Percentiles rank a stretch among this genome's conserved stretches.
Evolutionary conservation across 2,329 filamentous ascomycete genomes (phyloP).

Genomic region (Colletotrichum paranaense): DNA sequence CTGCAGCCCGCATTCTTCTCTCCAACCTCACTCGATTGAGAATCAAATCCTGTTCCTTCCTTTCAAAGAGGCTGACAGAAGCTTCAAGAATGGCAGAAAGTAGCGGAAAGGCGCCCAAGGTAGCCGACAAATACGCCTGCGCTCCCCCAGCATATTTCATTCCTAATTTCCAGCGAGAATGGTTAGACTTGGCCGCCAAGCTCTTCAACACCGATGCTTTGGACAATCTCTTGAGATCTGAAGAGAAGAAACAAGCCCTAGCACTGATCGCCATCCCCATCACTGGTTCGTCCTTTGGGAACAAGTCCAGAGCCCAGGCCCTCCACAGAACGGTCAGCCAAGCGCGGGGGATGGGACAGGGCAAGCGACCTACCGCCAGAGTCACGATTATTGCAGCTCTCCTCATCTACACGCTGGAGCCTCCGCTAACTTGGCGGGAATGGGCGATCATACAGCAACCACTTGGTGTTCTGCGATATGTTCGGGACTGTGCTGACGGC

Average conservation of each 20-base stretch:
- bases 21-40: too few relatives aligned
- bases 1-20: too few relatives aligned
- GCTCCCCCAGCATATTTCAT: background rate
- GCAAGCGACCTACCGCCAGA: background rate
- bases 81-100: too few relatives aligned
- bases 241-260: background rate
- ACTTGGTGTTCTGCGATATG: background rate
- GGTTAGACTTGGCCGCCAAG: background rate
- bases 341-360: background rate
- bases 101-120: background rate
- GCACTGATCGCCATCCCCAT: background rate
- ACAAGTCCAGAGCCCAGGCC: background rate
- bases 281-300: background rate
- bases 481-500: background rate
- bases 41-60: too few relatives aligned
- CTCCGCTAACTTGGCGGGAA: background rate
- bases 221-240: background rate
- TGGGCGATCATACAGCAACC: background rate
- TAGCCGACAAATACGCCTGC: background rate
- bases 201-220: conserved; percentile 2
- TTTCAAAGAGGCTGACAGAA: too few relatives aligned
- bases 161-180: background rate
- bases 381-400: background rate
- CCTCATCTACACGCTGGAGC: background rate
- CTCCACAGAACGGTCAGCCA: background rate